Conservation (phyloP, 2,329 filamentous ascomycete species). For the Ophiocordyceps australis region DNA sequence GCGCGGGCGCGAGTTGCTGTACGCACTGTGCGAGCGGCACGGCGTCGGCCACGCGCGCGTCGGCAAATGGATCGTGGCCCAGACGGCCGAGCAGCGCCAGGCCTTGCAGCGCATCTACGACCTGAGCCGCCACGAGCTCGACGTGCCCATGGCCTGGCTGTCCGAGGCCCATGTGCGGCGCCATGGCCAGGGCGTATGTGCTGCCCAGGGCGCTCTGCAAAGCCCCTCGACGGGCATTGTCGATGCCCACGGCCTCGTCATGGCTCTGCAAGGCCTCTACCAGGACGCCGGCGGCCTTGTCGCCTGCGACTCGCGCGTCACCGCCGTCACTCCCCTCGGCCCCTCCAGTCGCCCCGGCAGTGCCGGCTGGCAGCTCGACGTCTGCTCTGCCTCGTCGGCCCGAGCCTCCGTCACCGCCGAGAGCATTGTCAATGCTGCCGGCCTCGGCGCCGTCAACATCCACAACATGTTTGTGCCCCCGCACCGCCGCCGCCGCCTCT, state of each 20-base stretch:
- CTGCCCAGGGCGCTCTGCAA: slow-evolving; percentile 59
- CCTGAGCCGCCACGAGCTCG: slow-evolving; percentile 18
- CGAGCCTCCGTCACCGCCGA: slow-evolving; percentile 48
- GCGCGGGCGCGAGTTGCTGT: slow-evolving; percentile 57
- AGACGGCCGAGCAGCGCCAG: slow-evolving; percentile 52
- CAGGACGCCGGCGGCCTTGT: slow-evolving; percentile 60
- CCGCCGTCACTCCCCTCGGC: slow-evolving; percentile 31
- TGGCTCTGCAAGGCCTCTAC: slow-evolving; percentile 57
- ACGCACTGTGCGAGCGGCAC: slow-evolving; percentile 53
- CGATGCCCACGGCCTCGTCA: slow-evolving; percentile 74
- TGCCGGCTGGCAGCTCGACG: slow-evolving; percentile 51
- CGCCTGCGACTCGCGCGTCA: slow-evolving; percentile 51
- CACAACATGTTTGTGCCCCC: slow-evolving; percentile 65
- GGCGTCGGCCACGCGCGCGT: slow-evolving; percentile 54
- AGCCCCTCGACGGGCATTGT: slow-evolving; percentile 78
- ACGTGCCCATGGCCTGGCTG: slow-evolving; percentile 58
- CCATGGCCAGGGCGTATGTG: slow-evolving; percentile 60
- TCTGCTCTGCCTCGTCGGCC: slow-evolving; percentile 19
- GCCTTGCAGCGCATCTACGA: slow-evolving; percentile 34
- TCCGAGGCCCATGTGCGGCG: slow-evolving; percentile 36
- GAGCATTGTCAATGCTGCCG: slow-evolving; percentile 71
- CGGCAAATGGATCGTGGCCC: slow-evolving; percentile 92
- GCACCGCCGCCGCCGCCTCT: slow-evolving; percentile 37
- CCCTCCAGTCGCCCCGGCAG: slow-evolving; percentile 22
- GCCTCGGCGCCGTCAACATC: slow-evolving; percentile 56